Conservation (phyloP, 148 eudicot genomes). For the Spergularia bocconei region DNA sequence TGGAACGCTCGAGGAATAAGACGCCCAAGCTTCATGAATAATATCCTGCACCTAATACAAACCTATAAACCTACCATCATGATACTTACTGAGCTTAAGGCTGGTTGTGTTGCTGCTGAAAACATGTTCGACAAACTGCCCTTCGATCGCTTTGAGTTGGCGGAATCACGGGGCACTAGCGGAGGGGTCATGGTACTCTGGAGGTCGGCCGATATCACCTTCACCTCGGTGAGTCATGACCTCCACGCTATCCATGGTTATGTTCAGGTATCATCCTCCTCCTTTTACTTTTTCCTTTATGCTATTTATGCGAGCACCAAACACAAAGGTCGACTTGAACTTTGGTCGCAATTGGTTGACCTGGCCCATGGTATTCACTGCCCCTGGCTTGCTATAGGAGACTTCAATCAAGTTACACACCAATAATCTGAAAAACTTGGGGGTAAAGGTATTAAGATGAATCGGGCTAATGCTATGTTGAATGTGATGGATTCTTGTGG, state of each 20-base stretch:
- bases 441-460: background rate
- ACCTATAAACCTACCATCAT: too few species aligned
- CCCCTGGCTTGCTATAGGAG: background rate
- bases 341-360: background rate
- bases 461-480: background rate
- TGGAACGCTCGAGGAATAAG: too few species aligned
- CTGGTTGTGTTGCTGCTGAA: too few species aligned
- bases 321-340: background rate
- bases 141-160: too few species aligned
- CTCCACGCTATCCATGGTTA: background rate
- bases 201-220: too few species aligned
- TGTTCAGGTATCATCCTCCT: background rate
- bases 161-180: too few species aligned
- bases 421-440: background rate
- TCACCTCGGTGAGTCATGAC: background rate
- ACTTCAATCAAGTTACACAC: background rate
- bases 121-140: too few species aligned
- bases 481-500: background rate
- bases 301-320: constrained; percentile 3
- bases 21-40: too few species aligned
- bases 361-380: background rate
- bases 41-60: too few species aligned
- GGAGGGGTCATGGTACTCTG: too few species aligned
- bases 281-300: background rate
- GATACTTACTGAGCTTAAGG: too few species aligned